phyloP scores from a whole-genome alignment of 257 asterid genomes.

The Coffea eugenioides region DNA sequence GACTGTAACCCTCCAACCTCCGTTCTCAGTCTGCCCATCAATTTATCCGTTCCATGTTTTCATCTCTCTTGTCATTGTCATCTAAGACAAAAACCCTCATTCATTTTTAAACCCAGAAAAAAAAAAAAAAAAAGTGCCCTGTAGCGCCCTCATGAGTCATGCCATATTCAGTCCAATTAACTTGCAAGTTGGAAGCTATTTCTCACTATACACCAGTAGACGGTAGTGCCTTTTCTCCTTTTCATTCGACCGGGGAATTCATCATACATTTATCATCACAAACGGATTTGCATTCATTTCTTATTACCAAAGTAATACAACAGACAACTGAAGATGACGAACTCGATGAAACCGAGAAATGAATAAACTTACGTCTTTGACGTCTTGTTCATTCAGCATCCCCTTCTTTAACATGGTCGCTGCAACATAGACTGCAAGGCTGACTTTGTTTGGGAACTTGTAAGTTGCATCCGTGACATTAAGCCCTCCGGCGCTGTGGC shows the following conservation, averaged over 20 bases:
- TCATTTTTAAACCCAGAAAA: no score
- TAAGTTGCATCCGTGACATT: slow-evolving; percentile 61
- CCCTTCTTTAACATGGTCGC: slow-evolving; percentile 83
- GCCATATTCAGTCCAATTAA: neutral
- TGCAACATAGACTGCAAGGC: slow-evolving; percentile 61
- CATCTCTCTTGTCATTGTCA: neutral
- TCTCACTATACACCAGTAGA: no score
- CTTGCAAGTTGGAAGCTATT: neutral
- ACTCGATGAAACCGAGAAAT: neutral
- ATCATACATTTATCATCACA: neutral
- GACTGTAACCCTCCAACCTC: neutral
- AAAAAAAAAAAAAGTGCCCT: neutral
- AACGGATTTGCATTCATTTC: no score
- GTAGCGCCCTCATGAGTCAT: neutral
- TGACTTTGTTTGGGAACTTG: slow-evolving; percentile 57
- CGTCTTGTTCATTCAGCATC: slow-evolving; percentile 42
- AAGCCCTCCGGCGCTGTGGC: slow-evolving; percentile 90
- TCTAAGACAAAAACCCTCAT: neutral
- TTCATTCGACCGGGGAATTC: neutral
- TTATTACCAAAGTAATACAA: neutral
- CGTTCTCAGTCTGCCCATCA: neutral
- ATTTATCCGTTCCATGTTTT: neutral
- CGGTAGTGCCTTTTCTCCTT: neutral
- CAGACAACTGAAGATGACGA: neutral
- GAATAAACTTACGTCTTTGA: slow-evolving; percentile 50